Conservation (phyloP, 2,329 filamentous ascomycete genomes). For the Zymoseptoria brevis region DNA sequence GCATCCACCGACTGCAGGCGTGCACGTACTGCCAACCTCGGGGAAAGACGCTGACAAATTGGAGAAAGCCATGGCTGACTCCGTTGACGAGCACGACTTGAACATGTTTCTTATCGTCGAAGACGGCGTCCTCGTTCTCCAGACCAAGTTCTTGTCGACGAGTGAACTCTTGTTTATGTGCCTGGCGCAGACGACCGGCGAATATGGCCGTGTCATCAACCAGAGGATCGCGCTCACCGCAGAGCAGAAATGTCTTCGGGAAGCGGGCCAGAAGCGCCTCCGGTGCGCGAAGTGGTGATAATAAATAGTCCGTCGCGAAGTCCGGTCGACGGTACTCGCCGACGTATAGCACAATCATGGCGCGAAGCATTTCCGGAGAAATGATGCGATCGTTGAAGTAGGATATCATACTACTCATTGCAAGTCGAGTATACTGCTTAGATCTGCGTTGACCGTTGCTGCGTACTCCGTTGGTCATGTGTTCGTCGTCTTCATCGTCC, state of each 20-base stretch:
- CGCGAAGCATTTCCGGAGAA: slow-evolving; percentile 95
- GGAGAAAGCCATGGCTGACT: slow-evolving; percentile 86
- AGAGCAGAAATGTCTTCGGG: slow-evolving; percentile 88
- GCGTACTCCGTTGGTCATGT: slow-evolving; percentile 2
- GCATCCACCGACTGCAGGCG: slow-evolving; percentile 72
- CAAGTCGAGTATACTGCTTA: slow-evolving; percentile 59
- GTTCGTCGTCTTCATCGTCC: slow-evolving; percentile 57
- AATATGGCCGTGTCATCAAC: slow-evolving; percentile 98
- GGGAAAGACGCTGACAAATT: slow-evolving; percentile 81
- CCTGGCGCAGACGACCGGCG: slow-evolving; percentile 75
- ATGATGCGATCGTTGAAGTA: slow-evolving; percentile 95
- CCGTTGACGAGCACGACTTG: slow-evolving; percentile 82
- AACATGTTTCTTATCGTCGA: slow-evolving; percentile 56
- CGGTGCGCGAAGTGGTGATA: slow-evolving; percentile 83
- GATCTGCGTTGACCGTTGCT: background rate
- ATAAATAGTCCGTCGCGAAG: slow-evolving; percentile 81
- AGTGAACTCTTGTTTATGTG: slow-evolving; percentile 54
- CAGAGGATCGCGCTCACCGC: slow-evolving; percentile 86
- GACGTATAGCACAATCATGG: slow-evolving; percentile 97
- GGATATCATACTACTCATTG: slow-evolving; percentile 93
- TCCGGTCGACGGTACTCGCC: slow-evolving; percentile 89
- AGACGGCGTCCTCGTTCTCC: slow-evolving; percentile 41
- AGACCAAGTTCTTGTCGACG: slow-evolving; percentile 50
- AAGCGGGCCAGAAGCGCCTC: slow-evolving; percentile 77
- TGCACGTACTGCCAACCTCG: slow-evolving; percentile 85